Conservation (phyloP, 306 rosid genomes). For the Styphnolobium japonicum region DNA sequence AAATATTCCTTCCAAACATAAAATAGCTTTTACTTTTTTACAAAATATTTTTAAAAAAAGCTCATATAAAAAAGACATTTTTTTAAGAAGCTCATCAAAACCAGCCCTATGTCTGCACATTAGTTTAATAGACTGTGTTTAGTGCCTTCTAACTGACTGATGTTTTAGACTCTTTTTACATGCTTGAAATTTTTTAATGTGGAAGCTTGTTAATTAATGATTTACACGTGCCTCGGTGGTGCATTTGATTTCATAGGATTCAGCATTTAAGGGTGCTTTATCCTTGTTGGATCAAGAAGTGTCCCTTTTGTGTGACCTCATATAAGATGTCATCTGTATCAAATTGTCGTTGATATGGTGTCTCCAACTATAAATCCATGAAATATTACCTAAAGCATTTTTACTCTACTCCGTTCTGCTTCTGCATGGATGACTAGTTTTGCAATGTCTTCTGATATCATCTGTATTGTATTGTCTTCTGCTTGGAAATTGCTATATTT, state of each 20-base stretch:
- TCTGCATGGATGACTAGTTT: neutral
- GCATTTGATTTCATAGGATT: neutral
- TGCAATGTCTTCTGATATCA: neutral
- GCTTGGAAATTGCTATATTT: no score
- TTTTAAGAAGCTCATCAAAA: no score
- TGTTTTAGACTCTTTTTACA: neutral
- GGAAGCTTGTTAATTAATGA: neutral
- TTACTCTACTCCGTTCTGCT: neutral
- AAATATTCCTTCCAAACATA: no score
- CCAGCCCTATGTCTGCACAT: neutral
- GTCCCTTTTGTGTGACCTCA: neutral
- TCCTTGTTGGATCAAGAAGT: neutral
- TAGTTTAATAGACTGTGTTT: neutral
- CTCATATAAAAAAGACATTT: no score
- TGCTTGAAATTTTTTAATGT: neutral
- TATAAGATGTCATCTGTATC: neutral
- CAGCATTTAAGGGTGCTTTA: neutral
- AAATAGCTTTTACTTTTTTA: no score
- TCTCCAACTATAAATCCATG: neutral
- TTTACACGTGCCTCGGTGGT: neutral
- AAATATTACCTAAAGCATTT: neutral
- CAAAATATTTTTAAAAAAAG: no score
- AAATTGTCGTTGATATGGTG: neutral
- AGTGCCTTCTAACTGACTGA: neutral
- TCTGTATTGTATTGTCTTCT: neutral